Evolutionary conservation across 139 green algal species (phyloP).

Genomic region (Chlamydomonas sphaeroides): DNA sequence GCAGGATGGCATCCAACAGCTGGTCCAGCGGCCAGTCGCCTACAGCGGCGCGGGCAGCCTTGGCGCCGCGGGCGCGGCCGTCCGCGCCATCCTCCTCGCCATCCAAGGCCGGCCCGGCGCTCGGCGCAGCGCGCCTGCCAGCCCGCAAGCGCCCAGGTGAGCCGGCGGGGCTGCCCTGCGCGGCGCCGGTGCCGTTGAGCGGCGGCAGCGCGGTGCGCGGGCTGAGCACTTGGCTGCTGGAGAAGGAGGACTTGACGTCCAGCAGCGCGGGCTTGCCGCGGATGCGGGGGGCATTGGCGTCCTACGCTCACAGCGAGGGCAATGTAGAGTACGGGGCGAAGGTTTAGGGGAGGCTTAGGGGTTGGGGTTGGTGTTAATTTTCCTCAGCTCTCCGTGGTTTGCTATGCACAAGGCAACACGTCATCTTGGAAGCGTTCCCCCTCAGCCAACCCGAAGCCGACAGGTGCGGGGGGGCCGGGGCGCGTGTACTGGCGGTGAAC

Average conservation of each 20-base stretch:
- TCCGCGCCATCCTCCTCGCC: not conserved
- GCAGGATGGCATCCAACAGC: slow-evolving; percentile 60
- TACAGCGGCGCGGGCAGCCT: not conserved
- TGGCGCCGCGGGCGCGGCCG: not conserved
- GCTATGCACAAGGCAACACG: too few relatives aligned
- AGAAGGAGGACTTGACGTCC: slow-evolving; percentile 43
- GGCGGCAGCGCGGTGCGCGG: slow-evolving; percentile 39
- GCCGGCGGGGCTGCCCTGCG: not conserved
- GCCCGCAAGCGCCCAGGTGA: too few relatives aligned
- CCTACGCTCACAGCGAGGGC: too few relatives aligned
- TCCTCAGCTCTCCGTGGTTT: too few relatives aligned
- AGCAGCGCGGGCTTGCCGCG: slow-evolving; percentile 11
- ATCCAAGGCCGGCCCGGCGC: not conserved
- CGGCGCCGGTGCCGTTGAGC: slow-evolving; percentile 9
- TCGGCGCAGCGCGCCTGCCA: too few relatives aligned
- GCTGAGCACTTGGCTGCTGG: slow-evolving; percentile 51
- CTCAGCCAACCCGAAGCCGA: too few relatives aligned
- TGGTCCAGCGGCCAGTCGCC: slow-evolving; percentile 8
- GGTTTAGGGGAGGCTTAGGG: too few relatives aligned
- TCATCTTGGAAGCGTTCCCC: too few relatives aligned
- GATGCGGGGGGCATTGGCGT: slow-evolving; percentile 54
- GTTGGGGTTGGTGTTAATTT: too few relatives aligned
- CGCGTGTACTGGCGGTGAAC: too few relatives aligned
- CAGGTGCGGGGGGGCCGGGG: too few relatives aligned
- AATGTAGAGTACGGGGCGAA: too few relatives aligned